Conservation (phyloP, 2,329 filamentous ascomycete species). For the Polytolypa hystricis region DNA sequence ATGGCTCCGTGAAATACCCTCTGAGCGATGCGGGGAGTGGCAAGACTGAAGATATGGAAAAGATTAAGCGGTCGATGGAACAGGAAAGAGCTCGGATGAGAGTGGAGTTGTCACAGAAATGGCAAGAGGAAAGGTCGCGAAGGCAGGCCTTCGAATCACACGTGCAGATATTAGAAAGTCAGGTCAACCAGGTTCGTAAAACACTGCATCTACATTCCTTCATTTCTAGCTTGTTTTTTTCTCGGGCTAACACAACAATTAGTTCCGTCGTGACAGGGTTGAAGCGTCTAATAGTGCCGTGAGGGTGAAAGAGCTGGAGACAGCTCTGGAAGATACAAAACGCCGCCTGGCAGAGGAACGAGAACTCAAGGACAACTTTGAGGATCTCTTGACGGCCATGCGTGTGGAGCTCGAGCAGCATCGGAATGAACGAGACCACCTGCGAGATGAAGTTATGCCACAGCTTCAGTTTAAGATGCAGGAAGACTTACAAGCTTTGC, state of each 20-base stretch:
- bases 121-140: conserved; percentile 73
- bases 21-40: conserved; percentile 45
- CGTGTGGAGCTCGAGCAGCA: conserved; percentile 71
- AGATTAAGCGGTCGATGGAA: conserved; percentile 69
- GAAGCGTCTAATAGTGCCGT: conserved; percentile 36
- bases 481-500: conserved; percentile 67
- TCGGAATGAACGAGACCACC: conserved; percentile 69
- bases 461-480: conserved; percentile 69
- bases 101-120: conserved; percentile 70
- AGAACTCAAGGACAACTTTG: conserved; percentile 81
- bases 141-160: conserved; percentile 71
- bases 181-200: conserved; percentile 51
- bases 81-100: conserved; percentile 84
- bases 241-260: conserved; percentile 34
- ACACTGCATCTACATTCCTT: conserved; percentile 6
- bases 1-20: conserved; percentile 69
- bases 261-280: conserved; percentile 43
- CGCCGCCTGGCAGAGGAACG: conserved; percentile 76
- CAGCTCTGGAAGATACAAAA: conserved; percentile 67
- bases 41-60: conserved; percentile 63
- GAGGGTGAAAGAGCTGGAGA: conserved; percentile 67
- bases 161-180: conserved; percentile 69
- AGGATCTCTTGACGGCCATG: conserved; percentile 77
- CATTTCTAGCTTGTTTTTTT: background rate
- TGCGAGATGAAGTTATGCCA: conserved; percentile 79